These are phyloP conservation scores for Neurospora sp. DNA, from an alignment of 495 filamentous ascomycete genomes.

Conservation along the genomic window DNA sequence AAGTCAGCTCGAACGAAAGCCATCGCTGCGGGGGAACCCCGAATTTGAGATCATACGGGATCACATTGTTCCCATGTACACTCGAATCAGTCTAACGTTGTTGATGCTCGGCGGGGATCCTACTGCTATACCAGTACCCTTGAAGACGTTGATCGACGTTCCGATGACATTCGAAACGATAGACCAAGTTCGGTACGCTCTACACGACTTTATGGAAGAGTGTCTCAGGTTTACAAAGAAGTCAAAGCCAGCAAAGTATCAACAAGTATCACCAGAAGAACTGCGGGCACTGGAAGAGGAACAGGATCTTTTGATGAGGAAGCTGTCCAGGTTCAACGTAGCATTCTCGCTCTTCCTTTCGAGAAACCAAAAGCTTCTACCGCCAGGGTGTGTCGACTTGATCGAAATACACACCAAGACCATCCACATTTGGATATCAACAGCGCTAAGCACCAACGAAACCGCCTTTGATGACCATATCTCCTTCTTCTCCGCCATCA, in stretches of 20 bases:
- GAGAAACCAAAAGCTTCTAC: conserved; percentile 8
- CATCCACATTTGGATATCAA: conserved; percentile 28
- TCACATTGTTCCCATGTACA: conserved; percentile 34
- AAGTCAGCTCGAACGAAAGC: conserved; percentile 23
- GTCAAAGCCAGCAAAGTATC: conserved; percentile 15
- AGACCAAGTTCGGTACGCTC: conserved; percentile 20
- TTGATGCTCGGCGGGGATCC: conserved; percentile 26
- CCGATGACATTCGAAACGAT: conserved; percentile 22
- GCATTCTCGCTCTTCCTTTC: conserved; percentile 24
- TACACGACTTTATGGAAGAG: conserved; percentile 27
- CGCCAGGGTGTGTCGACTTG: conserved; percentile 16
- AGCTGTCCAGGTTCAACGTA: conserved; percentile 24
- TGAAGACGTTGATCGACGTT: conserved; percentile 21
- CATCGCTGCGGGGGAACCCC: conserved; percentile 11
- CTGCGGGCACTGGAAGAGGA: conserved; percentile 19
- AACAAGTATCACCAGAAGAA: conserved; percentile 10
- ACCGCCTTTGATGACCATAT: conserved; percentile 29
- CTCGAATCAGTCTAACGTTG: conserved; percentile 28
- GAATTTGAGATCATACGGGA: conserved; percentile 27
- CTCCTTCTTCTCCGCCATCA: conserved; percentile 27
- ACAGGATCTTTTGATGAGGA: conserved; percentile 20
- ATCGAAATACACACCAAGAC: conserved; percentile 22
- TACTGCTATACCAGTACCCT: conserved; percentile 15
- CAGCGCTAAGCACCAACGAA: conserved; percentile 23
- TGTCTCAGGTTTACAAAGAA: conserved; percentile 22